A percentile compares a stretch with the other conserved stretches of the same genome.
These are phyloP conservation scores for Populus alba DNA, from an alignment of 345 rosid species.

Conservation along the genomic window DNA sequence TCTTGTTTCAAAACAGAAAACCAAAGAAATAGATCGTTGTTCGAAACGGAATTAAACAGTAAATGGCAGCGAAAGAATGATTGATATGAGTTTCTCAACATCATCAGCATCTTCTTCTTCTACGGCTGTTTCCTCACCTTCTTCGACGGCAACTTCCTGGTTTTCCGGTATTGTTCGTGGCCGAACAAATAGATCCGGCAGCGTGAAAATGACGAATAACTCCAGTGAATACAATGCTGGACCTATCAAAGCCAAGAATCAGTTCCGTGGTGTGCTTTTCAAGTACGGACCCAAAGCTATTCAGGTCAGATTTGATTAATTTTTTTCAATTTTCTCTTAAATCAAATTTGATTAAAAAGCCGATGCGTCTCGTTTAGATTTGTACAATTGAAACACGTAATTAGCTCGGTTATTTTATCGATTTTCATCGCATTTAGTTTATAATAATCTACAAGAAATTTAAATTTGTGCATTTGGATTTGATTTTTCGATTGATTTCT, in stretches of 20 bases:
- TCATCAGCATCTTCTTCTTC: constrained; percentile 13
- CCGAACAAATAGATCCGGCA: constrained; percentile 44
- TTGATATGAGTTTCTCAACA: constrained; percentile 26
- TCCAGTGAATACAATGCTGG: constrained; percentile 36
- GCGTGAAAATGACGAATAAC: constrained; percentile 36
- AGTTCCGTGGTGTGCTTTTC: constrained; percentile 83
- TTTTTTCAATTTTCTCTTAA: background rate
- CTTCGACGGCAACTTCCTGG: constrained; percentile 34
- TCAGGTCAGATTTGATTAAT: constrained; percentile 47
- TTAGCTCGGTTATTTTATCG: no score
- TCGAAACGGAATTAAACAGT: no score
- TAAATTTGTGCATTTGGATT: no score
- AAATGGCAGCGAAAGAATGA: background rate
- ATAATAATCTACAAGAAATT: no score
- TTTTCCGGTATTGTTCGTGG: constrained; percentile 78
- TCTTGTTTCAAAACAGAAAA: no score
- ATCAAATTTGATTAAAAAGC: no score
- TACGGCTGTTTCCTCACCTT: constrained; percentile 3
- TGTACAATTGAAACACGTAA: no score
- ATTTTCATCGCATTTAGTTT: no score
- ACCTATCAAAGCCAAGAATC: constrained; percentile 83
- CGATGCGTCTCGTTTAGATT: no score
- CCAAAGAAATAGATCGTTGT: no score
- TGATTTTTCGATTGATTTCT: no score
- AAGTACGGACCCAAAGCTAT: constrained; percentile 83